Conservation (phyloP, 2,329 filamentous ascomycete genomes). For the Aureobasidium vineae region DNA sequence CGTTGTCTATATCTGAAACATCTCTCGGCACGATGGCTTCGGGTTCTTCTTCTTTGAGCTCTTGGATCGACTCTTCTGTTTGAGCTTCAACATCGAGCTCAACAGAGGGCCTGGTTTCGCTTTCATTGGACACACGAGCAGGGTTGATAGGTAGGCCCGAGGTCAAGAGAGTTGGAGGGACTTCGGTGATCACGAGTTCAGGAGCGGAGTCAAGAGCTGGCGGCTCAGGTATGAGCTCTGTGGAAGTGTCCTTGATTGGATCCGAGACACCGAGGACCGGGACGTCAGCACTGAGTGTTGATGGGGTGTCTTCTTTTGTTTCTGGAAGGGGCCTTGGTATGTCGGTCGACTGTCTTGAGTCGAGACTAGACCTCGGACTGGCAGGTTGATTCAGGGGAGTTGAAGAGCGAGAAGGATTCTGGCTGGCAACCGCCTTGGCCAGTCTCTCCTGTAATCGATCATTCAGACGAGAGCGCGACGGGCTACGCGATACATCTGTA, state of each 20-base stretch:
- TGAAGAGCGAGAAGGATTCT: constrained; percentile 30
- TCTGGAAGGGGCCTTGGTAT: constrained; percentile 31
- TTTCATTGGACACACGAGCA: constrained; percentile 36
- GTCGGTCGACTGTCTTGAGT: constrained; percentile 42
- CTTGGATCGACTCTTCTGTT: not conserved
- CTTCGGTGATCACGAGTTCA: constrained; percentile 2
- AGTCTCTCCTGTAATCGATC: constrained; percentile 86
- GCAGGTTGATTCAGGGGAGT: constrained; percentile 48
- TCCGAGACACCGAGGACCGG: not conserved
- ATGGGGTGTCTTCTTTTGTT: constrained; percentile 25
- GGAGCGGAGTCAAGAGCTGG: not conserved
- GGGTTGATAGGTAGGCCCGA: constrained; percentile 41
- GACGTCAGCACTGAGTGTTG: not conserved
- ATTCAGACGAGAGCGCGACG: constrained; percentile 66
- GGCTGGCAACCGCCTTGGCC: constrained; percentile 73
- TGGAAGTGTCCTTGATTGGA: not conserved
- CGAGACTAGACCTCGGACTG: constrained; percentile 47
- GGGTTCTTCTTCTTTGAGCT: not conserved
- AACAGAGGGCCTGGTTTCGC: constrained; percentile 30
- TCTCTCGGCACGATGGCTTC: not conserved
- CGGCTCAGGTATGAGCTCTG: constrained; percentile 25
- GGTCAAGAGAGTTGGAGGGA: constrained; percentile 31
- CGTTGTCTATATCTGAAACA: constrained; percentile 43
- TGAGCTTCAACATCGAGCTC: constrained; percentile 24
- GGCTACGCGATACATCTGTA: constrained; percentile 53